A percentile compares a stretch with the other conserved stretches of the same genome.
Evolutionary conservation across 495 filamentous ascomycete species (phyloP).

Genomic region (Podospora pseudoanserina): DNA sequence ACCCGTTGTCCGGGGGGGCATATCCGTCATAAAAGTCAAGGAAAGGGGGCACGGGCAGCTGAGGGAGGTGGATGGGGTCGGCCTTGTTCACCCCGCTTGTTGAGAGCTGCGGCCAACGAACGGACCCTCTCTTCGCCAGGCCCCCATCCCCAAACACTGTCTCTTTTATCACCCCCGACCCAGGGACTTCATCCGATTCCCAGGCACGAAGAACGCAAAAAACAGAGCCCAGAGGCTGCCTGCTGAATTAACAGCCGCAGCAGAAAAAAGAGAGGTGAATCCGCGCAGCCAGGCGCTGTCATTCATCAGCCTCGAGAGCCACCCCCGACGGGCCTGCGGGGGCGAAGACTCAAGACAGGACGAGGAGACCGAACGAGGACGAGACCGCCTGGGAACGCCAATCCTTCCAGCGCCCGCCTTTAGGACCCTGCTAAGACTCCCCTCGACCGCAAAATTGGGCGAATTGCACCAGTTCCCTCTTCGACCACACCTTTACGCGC

Average conservation of each 20-base stretch:
- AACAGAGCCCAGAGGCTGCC: neutral
- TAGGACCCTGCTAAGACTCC: conserved; percentile 2
- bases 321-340: neutral
- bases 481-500: conserved; percentile 27
- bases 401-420: conserved; percentile 18
- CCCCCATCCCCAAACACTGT: neutral
- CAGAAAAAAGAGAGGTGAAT: neutral
- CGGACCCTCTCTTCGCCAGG: conserved; percentile 6
- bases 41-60: neutral
- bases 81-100: conserved; percentile 19
- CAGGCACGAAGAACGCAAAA: neutral
- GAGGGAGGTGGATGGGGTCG: neutral
- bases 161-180: conserved; percentile 7
- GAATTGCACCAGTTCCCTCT: conserved; percentile 30
- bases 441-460: conserved; percentile 26
- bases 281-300: neutral
- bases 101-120: conserved; percentile 17
- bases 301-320: neutral
- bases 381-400: neutral
- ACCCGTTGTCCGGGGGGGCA: neutral
- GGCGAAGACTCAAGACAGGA: neutral
- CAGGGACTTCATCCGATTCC: conserved; percentile 3
- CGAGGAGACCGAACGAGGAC: conserved; percentile 2
- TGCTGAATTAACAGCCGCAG: conserved; percentile 1
- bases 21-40: neutral